phyloP scores from a whole-genome alignment of 2,329 filamentous ascomycete genomes.

The Clonostachys rosea region DNA sequence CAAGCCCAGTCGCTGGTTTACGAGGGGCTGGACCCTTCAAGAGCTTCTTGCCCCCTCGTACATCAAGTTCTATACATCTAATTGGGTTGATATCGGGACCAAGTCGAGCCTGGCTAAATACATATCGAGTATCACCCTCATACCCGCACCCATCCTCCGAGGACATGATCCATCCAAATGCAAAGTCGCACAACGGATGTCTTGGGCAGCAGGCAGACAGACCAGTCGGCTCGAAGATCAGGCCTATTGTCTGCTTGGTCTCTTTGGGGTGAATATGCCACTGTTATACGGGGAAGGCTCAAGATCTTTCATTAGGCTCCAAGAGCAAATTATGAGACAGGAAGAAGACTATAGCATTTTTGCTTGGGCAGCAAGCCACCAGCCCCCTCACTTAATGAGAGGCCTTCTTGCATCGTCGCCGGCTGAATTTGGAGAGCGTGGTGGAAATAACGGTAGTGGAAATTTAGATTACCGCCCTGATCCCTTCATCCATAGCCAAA shows the following conservation, averaged over 20 bases:
- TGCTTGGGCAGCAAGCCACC: not conserved
- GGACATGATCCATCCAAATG: not conserved
- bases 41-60: conserved; percentile 50
- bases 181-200: conserved; percentile 5
- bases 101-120: not conserved
- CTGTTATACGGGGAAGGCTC: conserved; percentile 17
- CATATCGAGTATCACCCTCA: not conserved
- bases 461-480: no score
- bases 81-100: conserved; percentile 9
- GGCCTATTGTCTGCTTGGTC: conserved; percentile 18
- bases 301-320: conserved; percentile 11
- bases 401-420: no score
- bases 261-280: conserved; percentile 21
- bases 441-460: no score
- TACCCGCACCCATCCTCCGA: not conserved
- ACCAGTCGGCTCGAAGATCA: conserved; percentile 17
- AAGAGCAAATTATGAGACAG: conserved; percentile 10
- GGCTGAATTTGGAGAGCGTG: no score
- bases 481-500: no score
- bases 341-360: not conserved
- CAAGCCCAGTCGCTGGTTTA: conserved; percentile 15
- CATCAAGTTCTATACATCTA: conserved; percentile 18
- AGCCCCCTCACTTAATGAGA: no score
- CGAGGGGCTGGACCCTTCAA: conserved; percentile 54
- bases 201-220: conserved; percentile 15